phyloP scores from a whole-genome alignment of 345 rosid species.

The Eucalyptus sp. region DNA sequence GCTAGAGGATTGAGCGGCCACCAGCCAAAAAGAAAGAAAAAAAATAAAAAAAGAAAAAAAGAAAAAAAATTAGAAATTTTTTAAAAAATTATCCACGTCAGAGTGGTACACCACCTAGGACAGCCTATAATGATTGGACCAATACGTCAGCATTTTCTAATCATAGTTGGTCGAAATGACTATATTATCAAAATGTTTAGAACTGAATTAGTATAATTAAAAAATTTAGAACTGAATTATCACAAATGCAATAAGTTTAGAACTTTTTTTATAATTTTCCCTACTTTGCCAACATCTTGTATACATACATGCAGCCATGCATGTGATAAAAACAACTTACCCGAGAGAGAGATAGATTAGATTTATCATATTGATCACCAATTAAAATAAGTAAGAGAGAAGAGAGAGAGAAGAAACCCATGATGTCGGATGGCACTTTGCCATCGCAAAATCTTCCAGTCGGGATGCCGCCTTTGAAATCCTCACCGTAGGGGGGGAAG shows the following conservation, averaged over 20 bases:
- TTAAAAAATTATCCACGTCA: too few relatives aligned
- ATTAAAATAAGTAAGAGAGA: neutral
- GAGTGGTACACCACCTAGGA: too few relatives aligned
- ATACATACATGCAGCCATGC: neutral
- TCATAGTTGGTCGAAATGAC: too few relatives aligned
- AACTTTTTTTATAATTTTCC: too few relatives aligned
- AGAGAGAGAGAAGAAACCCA: constrained; percentile 20
- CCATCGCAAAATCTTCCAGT: constrained; percentile 81
- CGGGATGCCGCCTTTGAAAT: constrained; percentile 42
- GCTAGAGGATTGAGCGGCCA: too few relatives aligned
- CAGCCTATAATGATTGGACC: too few relatives aligned
- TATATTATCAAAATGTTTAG: too few relatives aligned
- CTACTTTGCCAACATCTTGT: neutral
- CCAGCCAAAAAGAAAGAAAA: too few relatives aligned
- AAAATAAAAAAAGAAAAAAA: too few relatives aligned
- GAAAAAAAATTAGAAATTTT: too few relatives aligned
- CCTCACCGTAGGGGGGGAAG: constrained; percentile 63
- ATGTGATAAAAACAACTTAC: neutral
- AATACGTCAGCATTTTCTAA: fast-evolving
- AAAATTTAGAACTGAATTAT: fast-evolving
- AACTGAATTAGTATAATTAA: too few relatives aligned
- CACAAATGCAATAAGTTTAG: too few relatives aligned
- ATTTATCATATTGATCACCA: neutral
- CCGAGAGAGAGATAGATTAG: neutral
- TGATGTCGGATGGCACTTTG: constrained; percentile 55